Evolutionary conservation across 2,329 filamentous ascomycete genomes (phyloP).

Genomic region (Macrophomina pseudophaseolina): DNA sequence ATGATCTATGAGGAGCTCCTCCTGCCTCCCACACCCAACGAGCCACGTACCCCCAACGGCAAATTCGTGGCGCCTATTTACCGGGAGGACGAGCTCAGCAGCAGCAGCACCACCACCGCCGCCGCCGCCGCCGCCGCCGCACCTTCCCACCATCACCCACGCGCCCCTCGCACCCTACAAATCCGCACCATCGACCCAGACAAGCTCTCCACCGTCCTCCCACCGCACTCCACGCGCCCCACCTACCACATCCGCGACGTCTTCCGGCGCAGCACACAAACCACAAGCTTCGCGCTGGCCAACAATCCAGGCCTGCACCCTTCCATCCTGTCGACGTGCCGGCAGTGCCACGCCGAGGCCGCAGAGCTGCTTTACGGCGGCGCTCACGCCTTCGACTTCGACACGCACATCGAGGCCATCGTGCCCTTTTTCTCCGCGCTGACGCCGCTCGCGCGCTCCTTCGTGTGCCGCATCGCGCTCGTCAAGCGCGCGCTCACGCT

Average conservation of each 20-base stretch:
- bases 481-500: constrained; percentile 62
- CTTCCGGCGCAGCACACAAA: constrained; percentile 48
- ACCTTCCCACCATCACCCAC: constrained; percentile 36
- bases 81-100: constrained; percentile 43
- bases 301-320: constrained; percentile 48
- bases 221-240: constrained; percentile 43
- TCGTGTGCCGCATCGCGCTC: constrained; percentile 58
- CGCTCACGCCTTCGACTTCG: constrained; percentile 64
- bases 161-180: constrained; percentile 43
- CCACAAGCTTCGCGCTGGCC: constrained; percentile 63
- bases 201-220: constrained; percentile 29
- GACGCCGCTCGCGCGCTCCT: constrained; percentile 53
- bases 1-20: constrained; percentile 54
- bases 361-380: constrained; percentile 61
- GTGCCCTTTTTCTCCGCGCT: constrained; percentile 65
- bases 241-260: constrained; percentile 48
- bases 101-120: not conserved
- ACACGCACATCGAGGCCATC: constrained; percentile 64
- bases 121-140: constrained; percentile 18
- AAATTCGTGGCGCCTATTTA: constrained; percentile 40
- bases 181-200: constrained; percentile 49
- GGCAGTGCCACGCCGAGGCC: constrained; percentile 61
- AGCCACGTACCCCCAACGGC: not conserved
- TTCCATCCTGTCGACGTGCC: constrained; percentile 53
- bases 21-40: constrained; percentile 36